Conservation (phyloP, 139 green algal species). For the Tetraselmis striata region DNA sequence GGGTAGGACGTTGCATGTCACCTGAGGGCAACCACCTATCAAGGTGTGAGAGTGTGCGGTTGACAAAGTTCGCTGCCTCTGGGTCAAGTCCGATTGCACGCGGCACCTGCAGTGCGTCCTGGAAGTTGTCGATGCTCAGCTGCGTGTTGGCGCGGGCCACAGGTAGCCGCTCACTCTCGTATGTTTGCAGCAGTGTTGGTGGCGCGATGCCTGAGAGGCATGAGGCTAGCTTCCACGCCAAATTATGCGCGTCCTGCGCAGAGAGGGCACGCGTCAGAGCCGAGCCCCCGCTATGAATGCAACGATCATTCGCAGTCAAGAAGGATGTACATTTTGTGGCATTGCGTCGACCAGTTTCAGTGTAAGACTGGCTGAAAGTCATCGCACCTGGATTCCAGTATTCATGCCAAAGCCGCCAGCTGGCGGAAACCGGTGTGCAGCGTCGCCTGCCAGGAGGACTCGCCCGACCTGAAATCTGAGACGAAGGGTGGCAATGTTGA, state of each 20-base stretch:
- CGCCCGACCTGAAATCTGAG: conserved; percentile 14
- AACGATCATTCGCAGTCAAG: too few relatives aligned
- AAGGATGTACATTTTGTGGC: conserved; percentile 2
- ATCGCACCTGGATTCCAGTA: conserved; percentile 72
- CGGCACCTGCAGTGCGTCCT: conserved; percentile 72
- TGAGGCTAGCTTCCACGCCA: conserved; percentile 92
- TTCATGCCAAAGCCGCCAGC: conserved; percentile 96
- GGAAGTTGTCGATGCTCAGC: conserved; percentile 86
- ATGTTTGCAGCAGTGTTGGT: conserved; percentile 55
- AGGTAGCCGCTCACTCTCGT: conserved; percentile 67
- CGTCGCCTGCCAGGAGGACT: conserved; percentile 82
- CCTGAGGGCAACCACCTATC: conserved; percentile 4
- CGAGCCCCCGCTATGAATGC: neutral
- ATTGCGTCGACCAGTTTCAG: neutral
- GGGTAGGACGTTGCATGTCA: too few relatives aligned
- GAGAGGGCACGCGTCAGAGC: neutral
- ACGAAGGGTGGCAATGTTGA: too few relatives aligned
- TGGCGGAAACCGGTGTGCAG: conserved; percentile 84
- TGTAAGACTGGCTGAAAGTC: neutral
- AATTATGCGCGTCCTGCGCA: conserved; percentile 79
- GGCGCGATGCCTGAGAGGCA: conserved; percentile 13
- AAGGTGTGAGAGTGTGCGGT: conserved; percentile 18
- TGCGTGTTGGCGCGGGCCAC: conserved; percentile 70
- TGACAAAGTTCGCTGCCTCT: conserved; percentile 43
- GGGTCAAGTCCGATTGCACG: conserved; percentile 76